Base-by-base conservation (phyloP, 306 rosid genomes). In the barrel medic (Medicago truncatula) region DNA sequence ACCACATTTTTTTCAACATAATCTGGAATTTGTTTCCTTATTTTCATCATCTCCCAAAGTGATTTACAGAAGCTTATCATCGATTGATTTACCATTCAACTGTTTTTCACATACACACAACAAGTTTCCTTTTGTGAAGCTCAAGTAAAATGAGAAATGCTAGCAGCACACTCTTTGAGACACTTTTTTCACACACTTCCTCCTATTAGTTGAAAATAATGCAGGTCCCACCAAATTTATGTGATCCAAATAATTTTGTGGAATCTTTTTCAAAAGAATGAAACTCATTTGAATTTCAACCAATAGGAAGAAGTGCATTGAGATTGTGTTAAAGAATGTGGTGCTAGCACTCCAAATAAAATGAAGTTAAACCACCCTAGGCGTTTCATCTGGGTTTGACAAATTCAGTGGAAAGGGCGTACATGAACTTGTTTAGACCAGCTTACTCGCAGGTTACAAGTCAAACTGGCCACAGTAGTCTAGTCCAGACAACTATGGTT, bases 41-140 rank as follows among this genome's bases (percentile, higher is more conserved):
- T 49, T 63, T 75, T 17, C 40, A 75, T 49, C 10, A 28, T 40
- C 18, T 53, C 54, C 54, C 76, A 57, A 13, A 72, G 56, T 23
- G 4, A 21, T 60, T 44, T 44, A 7, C 23, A 31, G 6, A 58
- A 14, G 70, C 44, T 60, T 62, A 13, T 47, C 34, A 44, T 18
- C 70, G 15, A 31, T 38, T 31, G 49, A 62, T 62, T 74, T 31
- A 4, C 52, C 28, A 17, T 34, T 34, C 7, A 28, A 47, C 49
- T 16, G 5, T 28, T 25, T 14, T 50, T 49, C 16, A 25, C 38
- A 43, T 8, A 20, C 2, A 7, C 2, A 67, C 56, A 40, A 9
- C 23, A 60, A 60, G 60, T 74, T 44, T 57, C 47, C 69, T 44
- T 59, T 44, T 44, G 6, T 15, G 15, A 34, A 31, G 71, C 50